Evolutionary conservation across 129 eudicot species (phyloP).

Genomic region (Saposhnikovia divaricata): DNA sequence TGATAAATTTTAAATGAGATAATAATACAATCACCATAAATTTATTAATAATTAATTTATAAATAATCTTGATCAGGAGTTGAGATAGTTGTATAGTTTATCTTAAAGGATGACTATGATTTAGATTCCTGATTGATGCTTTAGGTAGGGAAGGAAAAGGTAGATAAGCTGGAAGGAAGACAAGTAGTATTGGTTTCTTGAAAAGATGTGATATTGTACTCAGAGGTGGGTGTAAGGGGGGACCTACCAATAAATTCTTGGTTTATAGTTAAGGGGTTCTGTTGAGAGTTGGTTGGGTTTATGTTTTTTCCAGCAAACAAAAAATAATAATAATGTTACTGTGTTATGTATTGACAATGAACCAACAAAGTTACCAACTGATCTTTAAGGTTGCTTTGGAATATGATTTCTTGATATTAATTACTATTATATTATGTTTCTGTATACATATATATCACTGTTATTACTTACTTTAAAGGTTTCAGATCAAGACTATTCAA

Average conservation of each 20-base stretch:
- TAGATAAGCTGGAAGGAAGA: slow-evolving; percentile 13
- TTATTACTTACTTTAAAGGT: neutral
- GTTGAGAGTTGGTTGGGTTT: slow-evolving; percentile 29
- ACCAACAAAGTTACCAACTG: slow-evolving; percentile 33
- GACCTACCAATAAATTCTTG: slow-evolving; percentile 22
- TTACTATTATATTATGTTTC: neutral
- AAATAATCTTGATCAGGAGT: neutral
- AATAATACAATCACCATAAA: neutral
- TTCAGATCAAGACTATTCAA: neutral
- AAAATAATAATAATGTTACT: slow-evolving; percentile 5
- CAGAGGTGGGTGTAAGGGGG: slow-evolving; percentile 68
- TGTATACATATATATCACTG: neutral
- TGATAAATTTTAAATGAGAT: too few species aligned
- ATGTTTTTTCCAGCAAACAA: slow-evolving; percentile 17
- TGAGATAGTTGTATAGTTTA: neutral
- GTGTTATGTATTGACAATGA: slow-evolving; percentile 24
- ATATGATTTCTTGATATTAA: neutral
- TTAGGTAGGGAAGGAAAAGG: slow-evolving; percentile 17
- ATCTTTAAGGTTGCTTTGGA: neutral
- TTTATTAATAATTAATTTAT: neutral
- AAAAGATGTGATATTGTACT: slow-evolving; percentile 23
- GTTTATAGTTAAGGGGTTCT: slow-evolving; percentile 21
- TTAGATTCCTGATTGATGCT: slow-evolving; percentile 9
- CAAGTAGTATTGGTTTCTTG: slow-evolving; percentile 25
- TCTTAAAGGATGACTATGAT: neutral